These are phyloP conservation scores for Dalbergia cultrata DNA, from an alignment of 306 rosid species.

Conservation along the genomic window DNA sequence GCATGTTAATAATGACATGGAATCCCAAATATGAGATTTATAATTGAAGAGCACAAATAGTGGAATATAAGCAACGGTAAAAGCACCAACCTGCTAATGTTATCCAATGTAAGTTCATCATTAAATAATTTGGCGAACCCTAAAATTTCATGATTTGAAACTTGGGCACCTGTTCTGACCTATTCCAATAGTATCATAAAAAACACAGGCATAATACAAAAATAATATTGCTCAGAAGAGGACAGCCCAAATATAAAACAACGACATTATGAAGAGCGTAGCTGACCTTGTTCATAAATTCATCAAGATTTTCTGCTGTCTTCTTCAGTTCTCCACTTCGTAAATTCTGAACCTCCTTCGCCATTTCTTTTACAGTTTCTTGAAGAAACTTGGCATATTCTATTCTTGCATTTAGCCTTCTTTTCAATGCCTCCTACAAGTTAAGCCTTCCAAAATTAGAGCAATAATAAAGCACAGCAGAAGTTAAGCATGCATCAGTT, in stretches of 20 bases:
- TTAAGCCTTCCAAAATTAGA: conserved; percentile 47
- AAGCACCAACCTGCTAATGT: conserved; percentile 79
- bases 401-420: conserved; percentile 86
- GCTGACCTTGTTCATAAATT: conserved; percentile 73
- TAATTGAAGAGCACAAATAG: conserved; percentile 9
- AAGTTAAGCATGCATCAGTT: conserved; percentile 19
- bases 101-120: conserved; percentile 92
- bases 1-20: conserved; percentile 39
- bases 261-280: conserved; percentile 29
- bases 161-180: conserved; percentile 80
- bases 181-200: conserved; percentile 38
- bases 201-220: conserved; percentile 4
- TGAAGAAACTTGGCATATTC: conserved; percentile 93
- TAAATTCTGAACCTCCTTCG: conserved; percentile 85
- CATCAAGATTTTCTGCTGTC: conserved; percentile 93
- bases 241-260: not conserved
- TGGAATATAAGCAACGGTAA: conserved; percentile 27
- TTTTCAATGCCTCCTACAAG: conserved; percentile 82
- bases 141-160: conserved; percentile 83
- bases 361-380: conserved; percentile 94
- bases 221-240: not conserved
- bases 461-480: conserved; percentile 37
- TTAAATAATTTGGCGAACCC: conserved; percentile 88
- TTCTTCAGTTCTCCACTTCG: conserved; percentile 79
- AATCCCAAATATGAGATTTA: conserved; percentile 35